phyloP scores from a whole-genome alignment of 768 basidiomycete species.

The Antrodiella citrinella region DNA sequence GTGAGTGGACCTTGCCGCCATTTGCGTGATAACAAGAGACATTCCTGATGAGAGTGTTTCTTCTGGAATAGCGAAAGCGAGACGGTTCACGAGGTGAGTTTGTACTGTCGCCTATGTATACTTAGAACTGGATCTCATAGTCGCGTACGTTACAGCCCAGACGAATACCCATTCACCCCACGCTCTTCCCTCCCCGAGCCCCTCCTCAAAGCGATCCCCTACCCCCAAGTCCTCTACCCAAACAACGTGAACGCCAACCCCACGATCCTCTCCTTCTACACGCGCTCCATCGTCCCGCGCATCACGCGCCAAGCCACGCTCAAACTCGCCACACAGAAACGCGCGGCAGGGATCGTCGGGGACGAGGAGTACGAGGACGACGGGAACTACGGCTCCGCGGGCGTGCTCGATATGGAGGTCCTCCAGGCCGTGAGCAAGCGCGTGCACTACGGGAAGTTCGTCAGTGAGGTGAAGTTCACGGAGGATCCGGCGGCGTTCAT shows the following conservation, averaged over 20 bases:
- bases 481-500: conserved; percentile 81
- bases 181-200: conserved; percentile 64
- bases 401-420: conserved; percentile 90
- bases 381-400: conserved; percentile 95
- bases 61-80: conserved; percentile 69
- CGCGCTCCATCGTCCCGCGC: conserved; percentile 76
- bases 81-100: conserved; percentile 83
- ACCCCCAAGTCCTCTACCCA: conserved; percentile 72
- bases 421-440: conserved; percentile 98
- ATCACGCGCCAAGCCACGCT: conserved; percentile 73
- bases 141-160: conserved; percentile 56
- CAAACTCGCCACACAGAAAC: conserved; percentile 55
- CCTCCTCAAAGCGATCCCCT: conserved; percentile 62
- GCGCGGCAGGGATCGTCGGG: conserved; percentile 56
- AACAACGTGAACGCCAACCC: conserved; percentile 82
- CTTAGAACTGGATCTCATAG: not conserved
- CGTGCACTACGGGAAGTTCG: conserved; percentile 99
- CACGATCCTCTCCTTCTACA: conserved; percentile 86
- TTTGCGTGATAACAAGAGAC: not conserved
- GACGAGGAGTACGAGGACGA: conserved; percentile 81
- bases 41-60: conserved; percentile 3
- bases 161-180: conserved; percentile 92
- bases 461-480: conserved; percentile 96
- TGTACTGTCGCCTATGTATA: not conserved
- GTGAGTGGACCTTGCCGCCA: conserved; percentile 39